Conservation (phyloP, 2,329 filamentous ascomycete genomes). For the Graphilbum ipis-grandicollis region DNA sequence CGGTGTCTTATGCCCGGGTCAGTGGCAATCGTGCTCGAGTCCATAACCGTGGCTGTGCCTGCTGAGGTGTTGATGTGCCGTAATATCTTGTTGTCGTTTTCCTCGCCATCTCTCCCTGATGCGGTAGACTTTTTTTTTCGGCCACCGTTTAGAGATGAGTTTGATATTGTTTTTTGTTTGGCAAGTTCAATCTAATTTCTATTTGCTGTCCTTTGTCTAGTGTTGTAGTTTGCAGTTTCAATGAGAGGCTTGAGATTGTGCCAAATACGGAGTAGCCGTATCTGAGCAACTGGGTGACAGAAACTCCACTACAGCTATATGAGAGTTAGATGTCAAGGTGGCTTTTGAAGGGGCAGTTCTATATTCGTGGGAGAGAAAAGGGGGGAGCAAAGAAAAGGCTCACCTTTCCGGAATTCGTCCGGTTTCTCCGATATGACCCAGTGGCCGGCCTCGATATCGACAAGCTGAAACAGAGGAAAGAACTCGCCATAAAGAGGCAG, state of each 20-base stretch:
- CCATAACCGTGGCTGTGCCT: slow-evolving; percentile 5
- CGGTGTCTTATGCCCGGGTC: no score
- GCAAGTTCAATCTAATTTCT: no score
- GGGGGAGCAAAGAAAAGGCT: slow-evolving; percentile 11
- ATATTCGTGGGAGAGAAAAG: neutral
- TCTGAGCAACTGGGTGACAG: slow-evolving; percentile 15
- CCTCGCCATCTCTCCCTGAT: neutral
- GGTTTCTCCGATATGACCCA: slow-evolving; percentile 87
- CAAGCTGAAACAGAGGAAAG: slow-evolving; percentile 60
- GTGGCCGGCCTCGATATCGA: slow-evolving; percentile 63
- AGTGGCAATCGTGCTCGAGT: neutral
- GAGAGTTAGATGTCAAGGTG: neutral
- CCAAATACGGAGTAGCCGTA: no score
- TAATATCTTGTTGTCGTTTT: no score
- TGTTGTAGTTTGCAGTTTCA: no score
- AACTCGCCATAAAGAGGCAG: slow-evolving; percentile 66
- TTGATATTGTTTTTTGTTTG: no score
- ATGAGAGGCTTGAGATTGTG: no score
- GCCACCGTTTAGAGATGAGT: no score
- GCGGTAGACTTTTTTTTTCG: no score
- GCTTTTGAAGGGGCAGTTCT: no score
- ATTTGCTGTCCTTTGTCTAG: no score
- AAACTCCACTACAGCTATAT: slow-evolving; percentile 17
- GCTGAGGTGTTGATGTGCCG: neutral
- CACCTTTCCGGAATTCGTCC: slow-evolving; percentile 58